These are phyloP conservation scores for Achaetomiella virescens DNA, from an alignment of 495 filamentous ascomycete species.

Conservation along the genomic window DNA sequence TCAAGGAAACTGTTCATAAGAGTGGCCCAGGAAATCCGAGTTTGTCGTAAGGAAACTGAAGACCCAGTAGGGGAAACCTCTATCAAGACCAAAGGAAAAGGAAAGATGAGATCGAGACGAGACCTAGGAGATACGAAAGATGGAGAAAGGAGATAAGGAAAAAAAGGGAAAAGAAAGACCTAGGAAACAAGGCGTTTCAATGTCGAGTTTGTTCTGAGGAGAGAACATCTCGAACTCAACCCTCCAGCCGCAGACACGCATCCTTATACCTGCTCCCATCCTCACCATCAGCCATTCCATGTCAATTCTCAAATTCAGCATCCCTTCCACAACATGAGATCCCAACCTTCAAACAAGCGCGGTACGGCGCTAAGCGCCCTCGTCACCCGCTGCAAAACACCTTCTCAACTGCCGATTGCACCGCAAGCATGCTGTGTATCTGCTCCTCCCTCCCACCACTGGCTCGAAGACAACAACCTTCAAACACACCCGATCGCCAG, in stretches of 20 bases:
- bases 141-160: slow-evolving; percentile 18
- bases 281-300: not conserved
- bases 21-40: slow-evolving; percentile 18
- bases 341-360: not conserved
- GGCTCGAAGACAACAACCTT: too few species aligned
- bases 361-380: slow-evolving; percentile 3
- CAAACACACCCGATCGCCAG: too few species aligned
- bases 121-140: slow-evolving; percentile 20
- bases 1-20: slow-evolving; percentile 18
- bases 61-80: slow-evolving; percentile 17
- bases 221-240: not conserved
- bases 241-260: not conserved
- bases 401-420: not conserved
- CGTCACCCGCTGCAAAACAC: not conserved
- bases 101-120: slow-evolving; percentile 11
- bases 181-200: not conserved
- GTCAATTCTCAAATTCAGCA: not conserved
- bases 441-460: too few species aligned
- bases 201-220: not conserved
- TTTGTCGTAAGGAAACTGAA: slow-evolving; percentile 7
- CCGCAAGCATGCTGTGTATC: not conserved
- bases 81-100: slow-evolving; percentile 15
- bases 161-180: slow-evolving; percentile 7
- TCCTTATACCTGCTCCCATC: not conserved
- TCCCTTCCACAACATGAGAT: not conserved